These are phyloP conservation scores for Actinomucor elegans DNA, from an alignment of 371 early-diverging fungal genomes.

Conservation along the genomic window DNA sequence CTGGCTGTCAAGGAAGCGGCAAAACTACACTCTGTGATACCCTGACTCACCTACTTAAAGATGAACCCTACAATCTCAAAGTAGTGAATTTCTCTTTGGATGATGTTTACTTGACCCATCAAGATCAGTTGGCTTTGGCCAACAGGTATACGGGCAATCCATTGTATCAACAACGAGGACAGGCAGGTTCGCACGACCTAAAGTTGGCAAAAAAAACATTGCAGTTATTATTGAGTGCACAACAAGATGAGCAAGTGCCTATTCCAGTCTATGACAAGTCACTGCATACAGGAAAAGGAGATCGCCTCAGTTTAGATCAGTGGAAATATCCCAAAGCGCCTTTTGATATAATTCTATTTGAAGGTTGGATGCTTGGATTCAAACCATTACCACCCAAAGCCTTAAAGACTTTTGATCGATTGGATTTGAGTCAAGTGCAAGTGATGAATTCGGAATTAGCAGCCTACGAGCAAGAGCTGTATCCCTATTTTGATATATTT, in stretches of 20 bases:
- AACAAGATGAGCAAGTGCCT: constrained; percentile 12
- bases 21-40: constrained; percentile 71
- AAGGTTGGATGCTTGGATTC: constrained; percentile 95
- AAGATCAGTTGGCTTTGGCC: constrained; percentile 61
- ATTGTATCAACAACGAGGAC: constrained; percentile 77
- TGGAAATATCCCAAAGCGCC: constrained; percentile 64
- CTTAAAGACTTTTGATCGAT: constrained; percentile 14
- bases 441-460: constrained; percentile 56
- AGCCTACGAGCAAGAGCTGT: constrained; percentile 55
- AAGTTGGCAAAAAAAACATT: constrained; percentile 59
- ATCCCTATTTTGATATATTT: constrained; percentile 73
- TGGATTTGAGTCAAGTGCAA: constrained; percentile 32
- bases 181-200: constrained; percentile 90
- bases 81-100: constrained; percentile 80
- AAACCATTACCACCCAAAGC: constrained; percentile 48
- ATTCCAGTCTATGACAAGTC: constrained; percentile 87
- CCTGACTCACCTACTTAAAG: constrained; percentile 42
- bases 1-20: constrained; percentile 82
- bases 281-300: constrained; percentile 75
- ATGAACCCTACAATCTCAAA: constrained; percentile 46
- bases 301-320: constrained; percentile 55
- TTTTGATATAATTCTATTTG: constrained; percentile 82
- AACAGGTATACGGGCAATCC: constrained; percentile 59
- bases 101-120: constrained; percentile 80
- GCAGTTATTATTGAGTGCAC: constrained; percentile 32